phyloP scores from a whole-genome alignment of 345 rosid genomes.

The Xanthoceras sorbifolium region DNA sequence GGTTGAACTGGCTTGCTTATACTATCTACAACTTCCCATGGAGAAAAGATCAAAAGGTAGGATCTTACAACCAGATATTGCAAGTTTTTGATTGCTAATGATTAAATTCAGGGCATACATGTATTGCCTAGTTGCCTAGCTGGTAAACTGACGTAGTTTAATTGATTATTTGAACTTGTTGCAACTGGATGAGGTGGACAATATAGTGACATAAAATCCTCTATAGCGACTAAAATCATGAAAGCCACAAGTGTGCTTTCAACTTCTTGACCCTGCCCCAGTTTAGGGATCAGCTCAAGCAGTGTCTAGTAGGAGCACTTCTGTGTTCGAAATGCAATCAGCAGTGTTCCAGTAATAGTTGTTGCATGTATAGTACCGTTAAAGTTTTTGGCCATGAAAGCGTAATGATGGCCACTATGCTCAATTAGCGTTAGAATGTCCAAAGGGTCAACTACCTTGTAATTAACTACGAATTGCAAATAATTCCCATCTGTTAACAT shows the following conservation, averaged over 20 bases:
- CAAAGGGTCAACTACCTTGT: background rate
- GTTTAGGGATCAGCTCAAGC: too few relatives aligned
- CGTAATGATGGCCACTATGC: background rate
- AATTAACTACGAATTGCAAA: background rate
- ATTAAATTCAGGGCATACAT: background rate
- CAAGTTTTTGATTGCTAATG: background rate
- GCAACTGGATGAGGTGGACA: background rate
- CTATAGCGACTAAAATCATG: background rate
- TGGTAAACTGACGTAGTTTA: background rate
- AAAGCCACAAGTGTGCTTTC: too few relatives aligned
- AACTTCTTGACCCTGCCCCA: too few relatives aligned
- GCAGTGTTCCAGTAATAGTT: too few relatives aligned
- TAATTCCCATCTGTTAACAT: too few relatives aligned
- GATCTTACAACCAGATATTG: constrained; percentile 8
- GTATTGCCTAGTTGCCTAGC: background rate
- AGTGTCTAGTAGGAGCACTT: too few relatives aligned
- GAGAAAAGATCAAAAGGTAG: constrained; percentile 82
- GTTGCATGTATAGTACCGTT: too few relatives aligned
- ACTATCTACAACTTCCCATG: constrained; percentile 65
- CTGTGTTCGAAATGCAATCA: too few relatives aligned
- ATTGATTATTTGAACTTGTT: constrained; percentile 4
- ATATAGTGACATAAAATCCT: constrained; percentile 3
- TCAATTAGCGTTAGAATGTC: background rate
- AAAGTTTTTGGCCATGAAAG: background rate
- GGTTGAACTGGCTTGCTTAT: too few relatives aligned